Conservation (phyloP, 805 yeast species). For the Suhomyces prunicola region DNA sequence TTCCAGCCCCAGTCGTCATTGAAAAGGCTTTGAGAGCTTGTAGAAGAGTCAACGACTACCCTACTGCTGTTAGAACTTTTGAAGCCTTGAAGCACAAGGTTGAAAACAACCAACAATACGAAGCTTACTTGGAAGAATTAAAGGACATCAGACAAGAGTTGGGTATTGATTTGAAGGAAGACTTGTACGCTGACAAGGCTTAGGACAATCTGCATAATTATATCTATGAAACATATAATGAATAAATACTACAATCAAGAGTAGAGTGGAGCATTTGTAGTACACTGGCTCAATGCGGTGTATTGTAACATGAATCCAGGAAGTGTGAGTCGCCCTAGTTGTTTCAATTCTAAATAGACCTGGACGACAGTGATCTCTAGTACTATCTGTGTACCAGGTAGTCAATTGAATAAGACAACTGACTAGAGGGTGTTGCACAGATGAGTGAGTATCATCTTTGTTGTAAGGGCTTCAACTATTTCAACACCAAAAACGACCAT, state of each 20-base stretch:
- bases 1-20: slow-evolving; percentile 94
- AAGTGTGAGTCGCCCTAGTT: no score
- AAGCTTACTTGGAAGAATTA: slow-evolving; percentile 93
- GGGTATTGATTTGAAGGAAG: slow-evolving; percentile 92
- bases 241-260: not conserved
- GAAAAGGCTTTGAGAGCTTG: slow-evolving; percentile 96
- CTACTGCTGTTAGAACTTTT: slow-evolving; percentile 97
- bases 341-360: no score
- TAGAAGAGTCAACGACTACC: slow-evolving; percentile 98
- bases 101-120: slow-evolving; percentile 89
- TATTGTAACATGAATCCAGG: no score
- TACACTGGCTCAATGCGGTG: no score
- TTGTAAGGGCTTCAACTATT: no score
- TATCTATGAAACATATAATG: not conserved
- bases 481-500: no score
- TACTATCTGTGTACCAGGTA: no score
- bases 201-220: slow-evolving; percentile 8
- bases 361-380: no score
- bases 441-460: no score
- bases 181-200: slow-evolving; percentile 50
- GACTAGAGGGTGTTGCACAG: no score
- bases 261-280: not conserved
- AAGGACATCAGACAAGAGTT: slow-evolving; percentile 87
- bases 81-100: slow-evolving; percentile 97
- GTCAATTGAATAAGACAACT: no score